These are phyloP conservation scores for Echites panduratus DNA, from an alignment of 257 asterid genomes.

Conservation along the genomic window DNA sequence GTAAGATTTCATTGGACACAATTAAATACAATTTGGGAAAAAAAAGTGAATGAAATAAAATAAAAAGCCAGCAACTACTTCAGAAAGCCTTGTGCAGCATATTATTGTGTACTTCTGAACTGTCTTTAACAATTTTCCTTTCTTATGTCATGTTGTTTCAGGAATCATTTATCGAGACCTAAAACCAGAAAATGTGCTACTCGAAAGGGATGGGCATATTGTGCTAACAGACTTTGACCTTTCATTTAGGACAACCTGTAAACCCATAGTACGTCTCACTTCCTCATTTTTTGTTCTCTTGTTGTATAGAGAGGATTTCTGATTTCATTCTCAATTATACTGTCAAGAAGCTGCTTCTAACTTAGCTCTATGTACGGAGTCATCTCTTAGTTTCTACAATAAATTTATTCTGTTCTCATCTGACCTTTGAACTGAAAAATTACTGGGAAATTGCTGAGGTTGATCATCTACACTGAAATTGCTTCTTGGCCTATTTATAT, in stretches of 20 bases:
- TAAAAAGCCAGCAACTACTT: neutral
- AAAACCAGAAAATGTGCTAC: conserved; percentile 91
- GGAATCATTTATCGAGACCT: conserved; percentile 92
- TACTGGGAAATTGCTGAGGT: neutral
- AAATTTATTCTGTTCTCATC: neutral
- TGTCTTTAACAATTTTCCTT: conserved; percentile 8
- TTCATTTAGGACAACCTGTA: conserved; percentile 72
- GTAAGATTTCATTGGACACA: neutral
- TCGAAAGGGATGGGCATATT: conserved; percentile 82
- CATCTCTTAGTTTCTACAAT: neutral
- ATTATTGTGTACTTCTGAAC: neutral
- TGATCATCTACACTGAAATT: neutral
- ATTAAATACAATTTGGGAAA: neutral
- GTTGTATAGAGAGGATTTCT: neutral
- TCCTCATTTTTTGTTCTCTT: conserved; percentile 8
- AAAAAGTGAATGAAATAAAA: no score
- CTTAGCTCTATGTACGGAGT: neutral
- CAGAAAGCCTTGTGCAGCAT: conserved; percentile 2
- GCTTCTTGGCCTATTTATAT: neutral
- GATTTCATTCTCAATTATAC: neutral
- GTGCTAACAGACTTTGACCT: conserved; percentile 85
- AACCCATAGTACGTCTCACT: conserved; percentile 67
- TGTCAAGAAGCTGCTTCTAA: neutral
- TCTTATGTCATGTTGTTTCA: conserved; percentile 30
- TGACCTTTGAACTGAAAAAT: neutral